phyloP scores from a whole-genome alignment of 345 rosid genomes.

The Arabis alpina region DNA sequence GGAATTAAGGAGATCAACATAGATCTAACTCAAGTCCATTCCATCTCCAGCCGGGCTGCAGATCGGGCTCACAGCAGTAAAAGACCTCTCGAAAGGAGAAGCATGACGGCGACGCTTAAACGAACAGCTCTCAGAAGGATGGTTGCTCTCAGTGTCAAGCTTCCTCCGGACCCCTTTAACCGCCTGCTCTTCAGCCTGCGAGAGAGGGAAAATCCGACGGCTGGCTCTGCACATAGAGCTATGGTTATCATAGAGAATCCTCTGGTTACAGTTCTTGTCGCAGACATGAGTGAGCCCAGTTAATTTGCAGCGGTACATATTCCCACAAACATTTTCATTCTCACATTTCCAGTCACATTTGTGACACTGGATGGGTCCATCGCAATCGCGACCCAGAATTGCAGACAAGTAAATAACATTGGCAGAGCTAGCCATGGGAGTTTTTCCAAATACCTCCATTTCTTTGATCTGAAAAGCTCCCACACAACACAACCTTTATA shows the following conservation, averaged over 20 bases:
- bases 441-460: slow-evolving; percentile 87
- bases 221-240: slow-evolving; percentile 93
- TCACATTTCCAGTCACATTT: slow-evolving; percentile 93
- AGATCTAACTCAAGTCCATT: slow-evolving; percentile 92
- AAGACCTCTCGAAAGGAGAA: slow-evolving; percentile 96
- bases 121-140: slow-evolving; percentile 70
- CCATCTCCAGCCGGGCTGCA: slow-evolving; percentile 96
- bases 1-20: slow-evolving; percentile 20
- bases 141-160: slow-evolving; percentile 70
- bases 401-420: slow-evolving; percentile 88
- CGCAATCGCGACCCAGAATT: slow-evolving; percentile 80
- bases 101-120: slow-evolving; percentile 91
- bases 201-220: slow-evolving; percentile 74
- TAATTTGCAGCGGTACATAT: slow-evolving; percentile 92
- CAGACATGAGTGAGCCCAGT: slow-evolving; percentile 94
- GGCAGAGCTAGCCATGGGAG: slow-evolving; percentile 65
- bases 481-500: slow-evolving; percentile 33
- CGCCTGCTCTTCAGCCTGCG: slow-evolving; percentile 82
- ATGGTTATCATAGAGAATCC: slow-evolving; percentile 96
- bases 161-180: slow-evolving; percentile 96
- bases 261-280: slow-evolving; percentile 99
- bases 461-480: slow-evolving; percentile 34
- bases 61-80: slow-evolving; percentile 84
- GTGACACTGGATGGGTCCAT: slow-evolving; percentile 73
- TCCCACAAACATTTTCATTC: slow-evolving; percentile 86